Conservation (phyloP, 208 protist species). For the Trypanosoma platydactyli region DNA sequence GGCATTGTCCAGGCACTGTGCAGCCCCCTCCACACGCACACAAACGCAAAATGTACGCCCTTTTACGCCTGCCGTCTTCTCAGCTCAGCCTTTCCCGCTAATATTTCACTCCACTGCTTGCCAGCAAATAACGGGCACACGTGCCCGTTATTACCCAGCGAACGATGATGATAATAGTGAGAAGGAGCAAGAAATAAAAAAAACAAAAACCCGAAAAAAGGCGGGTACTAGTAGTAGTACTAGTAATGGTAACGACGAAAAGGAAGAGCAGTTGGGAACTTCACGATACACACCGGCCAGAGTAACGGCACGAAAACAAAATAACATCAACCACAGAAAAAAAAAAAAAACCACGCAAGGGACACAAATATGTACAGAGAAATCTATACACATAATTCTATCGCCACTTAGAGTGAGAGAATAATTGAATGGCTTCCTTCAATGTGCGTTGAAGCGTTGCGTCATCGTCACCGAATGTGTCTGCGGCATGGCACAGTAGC, state of each 20-base stretch:
- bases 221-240: too few relatives aligned
- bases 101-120: too few relatives aligned
- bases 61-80: too few relatives aligned
- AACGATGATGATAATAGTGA: too few relatives aligned
- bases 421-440: constrained; percentile 2
- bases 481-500: constrained; percentile 16
- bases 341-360: constrained; percentile 12
- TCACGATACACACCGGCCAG: background rate
- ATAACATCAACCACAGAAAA: constrained; percentile 2
- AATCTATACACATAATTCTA: background rate
- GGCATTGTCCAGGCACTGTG: constrained; percentile 27
- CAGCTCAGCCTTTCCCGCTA: too few relatives aligned
- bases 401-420: constrained; percentile 11
- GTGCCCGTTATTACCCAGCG: too few relatives aligned
- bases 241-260: constrained; percentile 2
- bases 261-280: background rate
- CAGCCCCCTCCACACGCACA: too few relatives aligned
- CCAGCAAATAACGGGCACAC: too few relatives aligned
- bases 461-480: constrained; percentile 27
- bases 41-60: too few relatives aligned
- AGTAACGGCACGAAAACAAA: background rate
- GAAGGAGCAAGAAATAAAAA: too few relatives aligned
- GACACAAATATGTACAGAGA: background rate
- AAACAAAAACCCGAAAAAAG: background rate
- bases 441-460: constrained; percentile 6